Conservation (phyloP, 495 filamentous ascomycete genomes). For the Tuber melanosporum region DNA sequence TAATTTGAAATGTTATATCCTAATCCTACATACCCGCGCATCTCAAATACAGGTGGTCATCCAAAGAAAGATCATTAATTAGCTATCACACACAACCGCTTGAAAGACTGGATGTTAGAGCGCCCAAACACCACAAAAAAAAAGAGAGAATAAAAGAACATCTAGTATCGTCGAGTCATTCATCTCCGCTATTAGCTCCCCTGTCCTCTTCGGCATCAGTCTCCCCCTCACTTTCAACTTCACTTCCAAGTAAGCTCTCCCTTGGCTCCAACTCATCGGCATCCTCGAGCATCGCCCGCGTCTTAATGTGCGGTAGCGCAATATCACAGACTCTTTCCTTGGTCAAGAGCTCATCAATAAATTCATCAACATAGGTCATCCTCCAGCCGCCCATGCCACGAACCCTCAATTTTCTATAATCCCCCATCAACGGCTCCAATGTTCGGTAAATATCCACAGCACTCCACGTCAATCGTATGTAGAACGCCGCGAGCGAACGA, state of each 20-base stretch:
- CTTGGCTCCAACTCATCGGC: constrained; percentile 78
- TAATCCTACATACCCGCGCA: not conserved
- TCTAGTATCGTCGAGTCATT: not conserved
- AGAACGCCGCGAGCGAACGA: constrained; percentile 80
- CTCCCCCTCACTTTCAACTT: constrained; percentile 75
- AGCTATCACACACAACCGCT: not conserved
- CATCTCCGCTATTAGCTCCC: not conserved
- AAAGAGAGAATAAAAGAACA: not conserved
- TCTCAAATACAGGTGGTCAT: not conserved
- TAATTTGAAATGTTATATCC: not conserved
- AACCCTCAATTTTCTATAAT: constrained; percentile 74
- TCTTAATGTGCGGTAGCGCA: constrained; percentile 84
- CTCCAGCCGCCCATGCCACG: constrained; percentile 62
- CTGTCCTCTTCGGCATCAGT: constrained; percentile 44
- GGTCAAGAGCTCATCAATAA: constrained; percentile 83
- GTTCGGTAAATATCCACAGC: constrained; percentile 71
- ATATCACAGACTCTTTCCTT: constrained; percentile 89
- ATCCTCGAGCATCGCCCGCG: constrained; percentile 78
- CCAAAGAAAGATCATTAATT: not conserved
- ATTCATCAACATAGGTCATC: constrained; percentile 82
- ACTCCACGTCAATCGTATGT: constrained; percentile 80
- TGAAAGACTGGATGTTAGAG: not conserved
- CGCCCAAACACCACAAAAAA: not conserved
- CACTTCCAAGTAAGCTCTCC: constrained; percentile 70
- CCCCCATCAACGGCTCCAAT: constrained; percentile 76